Conservation (phyloP, 345 rosid species). For the Rhodomyrtus tomentosa region DNA sequence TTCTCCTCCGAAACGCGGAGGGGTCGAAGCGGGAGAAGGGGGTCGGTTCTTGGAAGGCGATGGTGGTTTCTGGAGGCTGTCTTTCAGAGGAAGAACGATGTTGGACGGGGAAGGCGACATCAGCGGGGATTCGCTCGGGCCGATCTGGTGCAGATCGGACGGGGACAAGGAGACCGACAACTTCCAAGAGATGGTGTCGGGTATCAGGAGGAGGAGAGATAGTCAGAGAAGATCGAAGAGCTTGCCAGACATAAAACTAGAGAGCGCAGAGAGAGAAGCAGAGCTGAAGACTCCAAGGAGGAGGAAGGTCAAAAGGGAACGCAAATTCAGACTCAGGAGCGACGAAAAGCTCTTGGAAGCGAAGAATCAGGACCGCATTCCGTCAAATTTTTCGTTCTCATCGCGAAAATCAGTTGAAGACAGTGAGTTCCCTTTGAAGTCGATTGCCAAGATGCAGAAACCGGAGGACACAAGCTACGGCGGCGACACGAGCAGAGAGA, state of each 20-base stretch:
- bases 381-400: not conserved
- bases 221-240: constrained; percentile 13
- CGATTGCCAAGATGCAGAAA: not conserved
- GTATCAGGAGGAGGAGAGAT: constrained; percentile 30
- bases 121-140: not conserved
- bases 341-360: not conserved
- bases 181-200: constrained; percentile 32
- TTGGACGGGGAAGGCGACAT: constrained; percentile 1
- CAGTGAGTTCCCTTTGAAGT: constrained; percentile 1
- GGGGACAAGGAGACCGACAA: constrained; percentile 20
- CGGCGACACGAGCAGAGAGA: constrained; percentile 29
- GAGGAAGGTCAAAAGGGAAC: constrained; percentile 15
- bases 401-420: constrained; percentile 33
- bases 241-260: not conserved
- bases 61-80: constrained; percentile 44
- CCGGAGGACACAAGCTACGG: not conserved
- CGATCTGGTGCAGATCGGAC: constrained; percentile 19
- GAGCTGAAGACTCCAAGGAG: constrained; percentile 49
- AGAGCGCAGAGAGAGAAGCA: constrained; percentile 4
- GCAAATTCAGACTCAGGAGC: not conserved
- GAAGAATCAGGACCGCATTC: not conserved
- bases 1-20: constrained; percentile 10
- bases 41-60: constrained; percentile 31
- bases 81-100: constrained; percentile 30
- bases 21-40: constrained; percentile 5